These are phyloP conservation scores for Neotropicomus parvogracilis DNA, from an alignment of 1,284 basidiomycete genomes.

Conservation along the genomic window DNA sequence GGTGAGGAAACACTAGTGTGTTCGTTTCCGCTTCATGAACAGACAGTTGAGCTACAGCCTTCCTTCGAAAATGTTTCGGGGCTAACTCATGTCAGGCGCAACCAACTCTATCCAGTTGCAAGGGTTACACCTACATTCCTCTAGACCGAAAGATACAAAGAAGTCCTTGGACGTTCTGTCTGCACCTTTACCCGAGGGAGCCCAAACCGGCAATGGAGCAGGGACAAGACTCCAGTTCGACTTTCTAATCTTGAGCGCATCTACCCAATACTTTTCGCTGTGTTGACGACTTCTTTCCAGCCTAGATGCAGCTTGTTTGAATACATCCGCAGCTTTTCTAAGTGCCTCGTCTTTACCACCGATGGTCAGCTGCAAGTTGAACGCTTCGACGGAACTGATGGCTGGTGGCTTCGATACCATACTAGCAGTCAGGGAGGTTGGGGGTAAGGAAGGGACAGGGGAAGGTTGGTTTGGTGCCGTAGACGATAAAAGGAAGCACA, in stretches of 20 bases:
- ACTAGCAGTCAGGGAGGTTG: conserved; percentile 54
- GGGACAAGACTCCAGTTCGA: conserved; percentile 76
- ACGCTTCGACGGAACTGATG: conserved; percentile 66
- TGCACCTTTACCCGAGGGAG: conserved; percentile 64
- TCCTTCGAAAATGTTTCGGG: conserved; percentile 53
- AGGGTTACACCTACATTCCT: conserved; percentile 60
- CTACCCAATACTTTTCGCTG: conserved; percentile 72
- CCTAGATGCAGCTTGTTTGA: conserved; percentile 63
- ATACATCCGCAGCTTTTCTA: conserved; percentile 64
- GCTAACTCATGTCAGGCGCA: conserved; percentile 41
- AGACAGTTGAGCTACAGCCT: conserved; percentile 65
- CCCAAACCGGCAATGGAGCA: conserved; percentile 67
- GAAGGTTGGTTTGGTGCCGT: conserved; percentile 29
- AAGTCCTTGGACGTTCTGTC: conserved; percentile 79
- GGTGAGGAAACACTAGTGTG: conserved; percentile 59
- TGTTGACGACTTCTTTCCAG: conserved; percentile 60
- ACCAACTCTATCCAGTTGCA: background rate
- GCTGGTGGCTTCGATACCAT: conserved; percentile 60
- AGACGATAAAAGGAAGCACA: conserved; percentile 52
- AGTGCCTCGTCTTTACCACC: conserved; percentile 77
- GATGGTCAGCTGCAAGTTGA: conserved; percentile 67
- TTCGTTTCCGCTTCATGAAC: conserved; percentile 42
- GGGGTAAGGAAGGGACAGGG: conserved; percentile 22
- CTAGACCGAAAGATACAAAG: conserved; percentile 69
- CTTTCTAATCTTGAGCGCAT: conserved; percentile 68